phyloP scores from a whole-genome alignment of 129 eudicot genomes.

The Logfia minima region DNA sequence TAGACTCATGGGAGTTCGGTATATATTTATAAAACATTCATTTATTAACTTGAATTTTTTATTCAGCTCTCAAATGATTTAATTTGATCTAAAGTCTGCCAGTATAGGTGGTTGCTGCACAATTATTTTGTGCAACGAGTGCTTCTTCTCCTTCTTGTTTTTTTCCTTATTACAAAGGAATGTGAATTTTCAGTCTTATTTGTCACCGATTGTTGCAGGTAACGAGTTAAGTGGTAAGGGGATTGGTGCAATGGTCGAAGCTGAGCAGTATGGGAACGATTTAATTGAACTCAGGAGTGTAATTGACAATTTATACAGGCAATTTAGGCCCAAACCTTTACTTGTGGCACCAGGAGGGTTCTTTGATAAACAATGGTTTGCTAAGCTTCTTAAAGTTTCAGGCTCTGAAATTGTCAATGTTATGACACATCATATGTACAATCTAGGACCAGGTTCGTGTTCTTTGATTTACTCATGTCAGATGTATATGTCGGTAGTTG shows the following conservation, averaged over 20 bases:
- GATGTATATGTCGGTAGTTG: background rate
- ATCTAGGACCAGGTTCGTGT: conserved; percentile 80
- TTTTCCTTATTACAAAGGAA: background rate
- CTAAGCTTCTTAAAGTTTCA: conserved; percentile 65
- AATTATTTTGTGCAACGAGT: background rate
- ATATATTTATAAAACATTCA: conserved; percentile 26
- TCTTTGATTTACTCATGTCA: background rate
- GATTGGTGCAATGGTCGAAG: conserved; percentile 73
- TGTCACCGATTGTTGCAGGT: conserved; percentile 43
- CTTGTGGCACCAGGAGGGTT: conserved; percentile 95
- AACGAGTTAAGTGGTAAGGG: conserved; percentile 95
- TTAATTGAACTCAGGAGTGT: conserved; percentile 50
- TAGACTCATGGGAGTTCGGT: conserved; percentile 98
- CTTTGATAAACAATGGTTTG: conserved; percentile 69
- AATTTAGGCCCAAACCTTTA: conserved; percentile 48
- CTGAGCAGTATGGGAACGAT: conserved; percentile 73
- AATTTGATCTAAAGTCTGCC: conserved; percentile 8
- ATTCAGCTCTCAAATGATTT: background rate
- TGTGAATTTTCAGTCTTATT: background rate
- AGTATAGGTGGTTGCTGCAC: background rate
- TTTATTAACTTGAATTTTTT: conserved; percentile 11
- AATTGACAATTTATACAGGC: conserved; percentile 50
- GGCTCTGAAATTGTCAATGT: conserved; percentile 62
- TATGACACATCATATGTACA: conserved; percentile 81
- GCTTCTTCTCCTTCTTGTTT: too few species aligned